These are phyloP conservation scores for Penicillium bialowiezense DNA, from an alignment of 495 filamentous ascomycete species.

Conservation along the genomic window DNA sequence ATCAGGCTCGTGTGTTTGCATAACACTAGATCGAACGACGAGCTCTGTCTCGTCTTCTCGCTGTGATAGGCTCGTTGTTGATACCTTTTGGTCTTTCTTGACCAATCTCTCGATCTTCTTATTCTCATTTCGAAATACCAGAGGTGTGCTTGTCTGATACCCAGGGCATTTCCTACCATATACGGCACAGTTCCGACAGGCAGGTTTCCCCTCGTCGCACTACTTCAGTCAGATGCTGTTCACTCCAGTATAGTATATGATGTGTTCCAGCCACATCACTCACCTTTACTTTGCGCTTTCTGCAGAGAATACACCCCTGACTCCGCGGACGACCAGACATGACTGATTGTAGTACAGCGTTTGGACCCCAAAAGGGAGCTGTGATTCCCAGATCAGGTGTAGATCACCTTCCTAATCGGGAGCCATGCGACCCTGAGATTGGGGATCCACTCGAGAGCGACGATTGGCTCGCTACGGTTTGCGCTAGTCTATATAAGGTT, in stretches of 20 bases:
- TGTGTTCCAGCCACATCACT: background rate
- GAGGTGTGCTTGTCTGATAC: constrained; percentile 1
- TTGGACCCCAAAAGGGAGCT: no score
- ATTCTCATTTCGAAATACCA: constrained; percentile 9
- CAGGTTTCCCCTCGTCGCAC: constrained; percentile 9
- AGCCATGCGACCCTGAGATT: background rate
- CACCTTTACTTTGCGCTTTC: constrained; percentile 14
- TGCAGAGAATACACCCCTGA: constrained; percentile 13
- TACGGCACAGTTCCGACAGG: constrained; percentile 13
- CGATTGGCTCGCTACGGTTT: background rate
- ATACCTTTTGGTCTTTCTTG: background rate
- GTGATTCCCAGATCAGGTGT: background rate
- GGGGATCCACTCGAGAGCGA: background rate
- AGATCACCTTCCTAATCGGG: background rate
- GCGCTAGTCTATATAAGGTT: background rate
- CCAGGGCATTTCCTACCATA: constrained; percentile 14
- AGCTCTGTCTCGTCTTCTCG: background rate
- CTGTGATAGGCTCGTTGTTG: background rate
- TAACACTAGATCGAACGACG: background rate
- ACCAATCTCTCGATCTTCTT: background rate
- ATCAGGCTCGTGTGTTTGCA: background rate
- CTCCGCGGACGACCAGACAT: background rate
- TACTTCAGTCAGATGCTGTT: background rate
- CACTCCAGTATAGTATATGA: background rate
- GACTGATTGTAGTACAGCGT: background rate